Percentiles rank a stretch among this genome's conserved stretches.
These are phyloP conservation scores for Noccaea bulbosa DNA, from an alignment of 345 rosid species.

Conservation along the genomic window DNA sequence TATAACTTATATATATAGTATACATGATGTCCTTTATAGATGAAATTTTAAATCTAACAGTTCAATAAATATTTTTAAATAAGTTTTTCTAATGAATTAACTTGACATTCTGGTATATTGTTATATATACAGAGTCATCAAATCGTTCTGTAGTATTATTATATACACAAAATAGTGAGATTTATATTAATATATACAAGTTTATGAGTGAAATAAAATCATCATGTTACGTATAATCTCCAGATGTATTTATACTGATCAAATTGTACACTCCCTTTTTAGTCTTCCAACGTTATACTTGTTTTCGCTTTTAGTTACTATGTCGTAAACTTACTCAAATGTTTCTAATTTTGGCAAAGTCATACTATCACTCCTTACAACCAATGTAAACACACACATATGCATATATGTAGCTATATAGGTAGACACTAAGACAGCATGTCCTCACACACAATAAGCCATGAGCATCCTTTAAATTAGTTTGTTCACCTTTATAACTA, in stretches of 20 bases:
- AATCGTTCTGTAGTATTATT: background rate
- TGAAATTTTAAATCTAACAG: background rate
- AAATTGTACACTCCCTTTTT: conserved; percentile 7
- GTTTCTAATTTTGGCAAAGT: conserved; percentile 25
- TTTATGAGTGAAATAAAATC: background rate
- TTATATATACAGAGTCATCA: conserved; percentile 1
- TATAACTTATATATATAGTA: background rate
- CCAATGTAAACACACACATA: conserved; percentile 13
- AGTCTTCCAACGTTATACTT: conserved; percentile 11
- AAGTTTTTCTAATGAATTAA: background rate
- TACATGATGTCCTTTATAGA: background rate
- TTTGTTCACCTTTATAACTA: background rate
- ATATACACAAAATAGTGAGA: conserved; percentile 12
- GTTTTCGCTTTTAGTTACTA: conserved; percentile 21
- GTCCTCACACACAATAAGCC: conserved; percentile 4
- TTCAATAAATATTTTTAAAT: background rate
- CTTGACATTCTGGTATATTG: background rate
- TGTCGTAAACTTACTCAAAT: conserved; percentile 14
- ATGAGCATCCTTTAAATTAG: conserved; percentile 19
- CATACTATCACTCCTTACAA: background rate
- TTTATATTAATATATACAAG: background rate
- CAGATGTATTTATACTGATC: conserved; percentile 2
- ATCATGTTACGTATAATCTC: background rate
- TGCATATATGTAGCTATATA: background rate
- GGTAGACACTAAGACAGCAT: background rate